Evolutionary conservation across 2,329 filamentous ascomycete species (phyloP).

Genomic region (Calonectria pseudoreteaudii): DNA sequence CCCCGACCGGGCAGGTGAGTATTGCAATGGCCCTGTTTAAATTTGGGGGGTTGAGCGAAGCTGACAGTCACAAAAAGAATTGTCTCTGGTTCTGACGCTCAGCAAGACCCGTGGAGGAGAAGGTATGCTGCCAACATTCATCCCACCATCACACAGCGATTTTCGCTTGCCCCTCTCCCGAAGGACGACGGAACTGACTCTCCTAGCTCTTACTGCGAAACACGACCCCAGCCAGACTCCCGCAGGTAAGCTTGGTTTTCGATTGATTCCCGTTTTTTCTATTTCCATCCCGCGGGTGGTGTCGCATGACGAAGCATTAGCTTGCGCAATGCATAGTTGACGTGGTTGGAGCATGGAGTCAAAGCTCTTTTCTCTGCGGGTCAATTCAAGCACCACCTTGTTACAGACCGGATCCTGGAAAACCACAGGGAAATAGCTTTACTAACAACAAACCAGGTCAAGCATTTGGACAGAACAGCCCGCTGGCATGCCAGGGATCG

Average conservation of each 20-base stretch:
- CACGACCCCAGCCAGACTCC: constrained; percentile 32
- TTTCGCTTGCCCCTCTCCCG: not conserved
- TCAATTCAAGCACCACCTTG: constrained; percentile 4
- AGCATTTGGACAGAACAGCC: constrained; percentile 39
- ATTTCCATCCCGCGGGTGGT: not conserved
- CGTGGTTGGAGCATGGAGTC: constrained; percentile 12
- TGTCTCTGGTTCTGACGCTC: constrained; percentile 34
- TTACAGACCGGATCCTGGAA: not conserved
- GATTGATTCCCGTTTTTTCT: not conserved
- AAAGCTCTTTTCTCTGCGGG: constrained; percentile 7
- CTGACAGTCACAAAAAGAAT: constrained; percentile 36
- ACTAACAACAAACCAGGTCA: constrained; percentile 34
- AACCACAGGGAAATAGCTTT: constrained; percentile 1
- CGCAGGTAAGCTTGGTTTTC: constrained; percentile 33
- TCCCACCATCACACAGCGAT: not conserved
- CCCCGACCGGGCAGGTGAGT: constrained; percentile 42
- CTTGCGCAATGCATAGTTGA: constrained; percentile 12
- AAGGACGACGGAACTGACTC: constrained; percentile 18
- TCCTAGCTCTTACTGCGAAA: constrained; percentile 27
- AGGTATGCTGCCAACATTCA: constrained; percentile 29
- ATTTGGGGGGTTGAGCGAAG: not conserved
- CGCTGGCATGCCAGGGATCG: constrained; percentile 15
- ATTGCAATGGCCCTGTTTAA: not conserved
- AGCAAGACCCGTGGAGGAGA: constrained; percentile 35
- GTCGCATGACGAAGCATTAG: constrained; percentile 8